These are phyloP conservation scores for Saturnispora bothae DNA, from an alignment of 805 yeast genomes.

Conservation along the genomic window DNA sequence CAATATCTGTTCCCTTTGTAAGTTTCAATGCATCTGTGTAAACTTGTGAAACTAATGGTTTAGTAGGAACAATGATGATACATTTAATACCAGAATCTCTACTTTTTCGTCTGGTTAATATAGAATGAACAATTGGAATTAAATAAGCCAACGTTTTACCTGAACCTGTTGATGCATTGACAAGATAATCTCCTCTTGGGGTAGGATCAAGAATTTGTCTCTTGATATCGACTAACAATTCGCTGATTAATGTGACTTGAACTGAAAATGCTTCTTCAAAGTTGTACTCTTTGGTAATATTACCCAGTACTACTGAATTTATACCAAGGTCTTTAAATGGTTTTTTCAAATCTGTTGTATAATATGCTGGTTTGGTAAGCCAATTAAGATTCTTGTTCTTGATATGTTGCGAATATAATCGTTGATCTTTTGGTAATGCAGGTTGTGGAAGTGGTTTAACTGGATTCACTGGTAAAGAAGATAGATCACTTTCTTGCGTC, in stretches of 20 bases:
- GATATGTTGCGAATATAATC: conserved; percentile 25
- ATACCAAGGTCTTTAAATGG: conserved; percentile 42
- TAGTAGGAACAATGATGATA: conserved; percentile 79
- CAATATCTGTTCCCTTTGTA: conserved; percentile 56
- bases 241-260: conserved; percentile 57
- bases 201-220: conserved; percentile 36
- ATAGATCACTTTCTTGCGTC: conserved; percentile 10
- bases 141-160: conserved; percentile 90
- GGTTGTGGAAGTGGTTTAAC: conserved; percentile 85
- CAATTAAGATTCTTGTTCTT: conserved; percentile 42
- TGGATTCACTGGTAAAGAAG: conserved; percentile 25
- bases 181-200: conserved; percentile 64
- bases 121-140: conserved; percentile 68
- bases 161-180: conserved; percentile 92
- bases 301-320: conserved; percentile 32
- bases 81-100: conserved; percentile 54
- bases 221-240: conserved; percentile 34
- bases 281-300: conserved; percentile 34
- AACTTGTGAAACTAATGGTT: conserved; percentile 79
- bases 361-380: conserved; percentile 55
- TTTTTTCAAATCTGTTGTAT: conserved; percentile 34
- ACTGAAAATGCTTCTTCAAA: conserved; percentile 62
- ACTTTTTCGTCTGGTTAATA: conserved; percentile 20
- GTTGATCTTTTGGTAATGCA: conserved; percentile 43
- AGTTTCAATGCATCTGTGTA: conserved; percentile 48